phyloP scores from a whole-genome alignment of 768 basidiomycete species.

The Candolleomyces eurysporus region DNA sequence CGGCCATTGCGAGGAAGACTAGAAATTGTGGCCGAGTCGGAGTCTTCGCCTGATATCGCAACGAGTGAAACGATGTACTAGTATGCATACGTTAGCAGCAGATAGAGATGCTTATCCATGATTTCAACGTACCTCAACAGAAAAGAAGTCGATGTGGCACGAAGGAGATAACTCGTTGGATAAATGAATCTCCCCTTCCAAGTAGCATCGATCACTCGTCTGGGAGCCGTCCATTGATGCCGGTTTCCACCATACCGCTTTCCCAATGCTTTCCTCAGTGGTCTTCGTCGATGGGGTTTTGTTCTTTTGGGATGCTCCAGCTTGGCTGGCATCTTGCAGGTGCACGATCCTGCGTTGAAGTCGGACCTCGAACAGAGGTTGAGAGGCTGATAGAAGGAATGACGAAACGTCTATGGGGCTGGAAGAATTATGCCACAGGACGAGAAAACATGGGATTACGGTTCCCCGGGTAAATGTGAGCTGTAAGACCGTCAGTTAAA shows the following conservation, averaged over 20 bases:
- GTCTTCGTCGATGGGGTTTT: neutral
- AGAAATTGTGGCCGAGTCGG: neutral
- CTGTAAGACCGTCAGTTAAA: slow-evolving; percentile 3
- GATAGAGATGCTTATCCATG: neutral
- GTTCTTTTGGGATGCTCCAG: neutral
- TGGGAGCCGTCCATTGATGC: neutral
- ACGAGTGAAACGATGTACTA: neutral
- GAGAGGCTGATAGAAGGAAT: neutral
- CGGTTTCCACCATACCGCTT: neutral
- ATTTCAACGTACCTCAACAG: neutral
- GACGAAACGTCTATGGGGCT: neutral
- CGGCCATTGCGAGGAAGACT: neutral
- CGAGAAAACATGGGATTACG: slow-evolving; percentile 21
- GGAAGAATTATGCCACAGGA: neutral
- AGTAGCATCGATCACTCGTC: neutral
- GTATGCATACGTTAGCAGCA: neutral
- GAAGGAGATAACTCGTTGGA: neutral
- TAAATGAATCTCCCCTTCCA: neutral
- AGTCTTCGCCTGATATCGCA: neutral
- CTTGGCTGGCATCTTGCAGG: neutral
- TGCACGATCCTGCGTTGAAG: neutral
- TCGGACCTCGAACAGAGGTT: neutral
- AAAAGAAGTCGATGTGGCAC: neutral
- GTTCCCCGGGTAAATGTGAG: slow-evolving; percentile 22
- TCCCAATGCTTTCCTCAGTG: neutral